Percentiles rank a stretch among this genome's conserved stretches.
phyloP scores from a whole-genome alignment of 2,329 filamentous ascomycete genomes.

The Talaromyces sp. region DNA sequence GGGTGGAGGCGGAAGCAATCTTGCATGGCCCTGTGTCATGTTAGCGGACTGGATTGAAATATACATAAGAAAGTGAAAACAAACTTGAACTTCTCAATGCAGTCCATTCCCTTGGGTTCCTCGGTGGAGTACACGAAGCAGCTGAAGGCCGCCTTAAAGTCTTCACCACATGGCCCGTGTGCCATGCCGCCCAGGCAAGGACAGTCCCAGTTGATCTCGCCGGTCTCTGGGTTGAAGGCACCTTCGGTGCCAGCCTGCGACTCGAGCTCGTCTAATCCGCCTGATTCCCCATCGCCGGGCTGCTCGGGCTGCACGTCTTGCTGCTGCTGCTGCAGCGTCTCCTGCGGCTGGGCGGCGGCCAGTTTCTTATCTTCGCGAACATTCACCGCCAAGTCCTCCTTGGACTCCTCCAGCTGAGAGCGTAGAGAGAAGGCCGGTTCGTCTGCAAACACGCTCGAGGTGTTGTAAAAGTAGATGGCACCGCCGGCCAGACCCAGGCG shows the following conservation, averaged over 20 bases:
- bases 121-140: conserved; percentile 95
- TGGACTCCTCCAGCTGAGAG: conserved; percentile 23
- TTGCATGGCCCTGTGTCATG: conserved; percentile 74
- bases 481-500: conserved; percentile 72
- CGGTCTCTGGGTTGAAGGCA: conserved; percentile 96
- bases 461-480: conserved; percentile 91
- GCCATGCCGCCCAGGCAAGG: conserved; percentile 97
- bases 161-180: conserved; percentile 86
- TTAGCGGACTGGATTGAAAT: conserved; percentile 12
- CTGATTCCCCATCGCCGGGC: conserved; percentile 12
- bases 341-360: conserved; percentile 28
- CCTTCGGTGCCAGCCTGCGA: conserved; percentile 79
- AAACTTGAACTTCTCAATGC: conserved; percentile 95
- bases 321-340: conserved; percentile 9
- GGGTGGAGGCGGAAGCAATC: conserved; percentile 91
- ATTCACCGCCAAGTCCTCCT: conserved; percentile 58
- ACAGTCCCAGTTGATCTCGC: conserved; percentile 99
- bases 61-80: conserved; percentile 28
- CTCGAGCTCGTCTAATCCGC: conserved; percentile 57
- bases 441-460: conserved; percentile 79
- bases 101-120: conserved; percentile 96
- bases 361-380: conserved; percentile 50
- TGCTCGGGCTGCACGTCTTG: not conserved
- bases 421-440: conserved; percentile 41
- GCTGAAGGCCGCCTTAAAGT: conserved; percentile 94